These are phyloP conservation scores for Candida morakotiae DNA, from an alignment of 805 yeast genomes.

Conservation along the genomic window DNA sequence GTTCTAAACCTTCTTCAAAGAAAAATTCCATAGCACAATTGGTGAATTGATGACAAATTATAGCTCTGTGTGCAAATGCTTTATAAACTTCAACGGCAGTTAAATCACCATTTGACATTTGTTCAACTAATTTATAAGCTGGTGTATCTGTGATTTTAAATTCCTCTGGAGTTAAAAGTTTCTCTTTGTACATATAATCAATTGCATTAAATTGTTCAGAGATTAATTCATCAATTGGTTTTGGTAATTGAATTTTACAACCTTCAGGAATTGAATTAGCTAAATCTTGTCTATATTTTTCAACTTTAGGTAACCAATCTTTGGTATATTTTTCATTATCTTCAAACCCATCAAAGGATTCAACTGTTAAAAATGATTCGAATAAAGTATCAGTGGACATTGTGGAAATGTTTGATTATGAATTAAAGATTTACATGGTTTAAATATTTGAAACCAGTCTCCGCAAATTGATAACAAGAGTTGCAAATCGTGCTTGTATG, in stretches of 20 bases:
- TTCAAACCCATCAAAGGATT: constrained; percentile 28
- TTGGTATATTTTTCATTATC: constrained; percentile 38
- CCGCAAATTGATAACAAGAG: too few relatives aligned
- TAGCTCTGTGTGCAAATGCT: constrained; percentile 40
- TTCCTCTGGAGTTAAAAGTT: constrained; percentile 30
- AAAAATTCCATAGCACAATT: constrained; percentile 44
- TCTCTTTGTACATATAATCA: constrained; percentile 29
- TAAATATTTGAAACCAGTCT: too few relatives aligned
- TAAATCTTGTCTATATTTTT: constrained; percentile 31
- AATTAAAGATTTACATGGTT: too few relatives aligned
- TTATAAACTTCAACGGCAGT: constrained; percentile 34
- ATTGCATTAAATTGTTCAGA: constrained; percentile 33
- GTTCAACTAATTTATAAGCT: constrained; percentile 19
- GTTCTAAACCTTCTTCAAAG: constrained; percentile 53
- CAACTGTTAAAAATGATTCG: constrained; percentile 26
- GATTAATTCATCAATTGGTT: constrained; percentile 24
- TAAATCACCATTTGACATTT: constrained; percentile 30
- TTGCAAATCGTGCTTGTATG: too few relatives aligned
- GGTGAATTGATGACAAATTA: constrained; percentile 41
- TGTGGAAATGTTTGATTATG: too few relatives aligned
- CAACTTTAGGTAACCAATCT: constrained; percentile 44
- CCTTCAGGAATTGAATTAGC: constrained; percentile 26
- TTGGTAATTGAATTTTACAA: constrained; percentile 28
- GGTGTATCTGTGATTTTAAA: constrained; percentile 36
- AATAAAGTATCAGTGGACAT: neutral